Evolutionary conservation across 1,139 yeast genomes (phyloP), one percentile per base, ranked within the genome.

Genomic region (Diutina catenulata): DNA sequence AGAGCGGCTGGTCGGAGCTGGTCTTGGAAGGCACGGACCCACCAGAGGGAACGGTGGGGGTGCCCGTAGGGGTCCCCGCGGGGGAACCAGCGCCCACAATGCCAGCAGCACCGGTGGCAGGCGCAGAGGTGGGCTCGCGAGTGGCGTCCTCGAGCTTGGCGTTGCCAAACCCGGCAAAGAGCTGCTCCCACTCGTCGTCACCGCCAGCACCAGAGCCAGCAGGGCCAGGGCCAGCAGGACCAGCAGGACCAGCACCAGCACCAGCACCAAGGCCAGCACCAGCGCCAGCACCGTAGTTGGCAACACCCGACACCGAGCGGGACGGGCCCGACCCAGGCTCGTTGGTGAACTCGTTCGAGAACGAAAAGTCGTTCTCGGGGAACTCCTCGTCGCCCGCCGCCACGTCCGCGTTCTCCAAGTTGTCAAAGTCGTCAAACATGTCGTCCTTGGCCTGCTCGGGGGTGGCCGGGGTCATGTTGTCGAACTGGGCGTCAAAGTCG

Each of bases 141-240:
- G 44, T 28, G 26, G 48, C 47, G 5, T 42, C 39, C 3, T 28
- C 41, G 14, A 50, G 57, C 38, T 64, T 62, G 25, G 68, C 67
- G 49, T 79, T 81, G 23, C 91, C 91, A 53, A 86, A 81, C 0
- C 94, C 95, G 2, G 94, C 93, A 63, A 87, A 87, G 24, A 87
- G 68, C 57, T 86, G 93, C 50, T 87, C 95, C 96, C 96, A 87
- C 56, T 87, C 96, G 50, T 84, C 94, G 41, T 72, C 70, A 7
- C 53, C 62, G n/a, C 19, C 35, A 5, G 38, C 27, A 18, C 21
- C 14, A n/a, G 28, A 8, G 6, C 9, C 15, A 20, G 35, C 11
- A 13, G 14, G 15, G 13, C 24, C 35, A 13, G 11, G 38, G 4
- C 28, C 29, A 4, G 35, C 35, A 3, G 28, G 13, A 2, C 36